Evolutionary conservation across 495 filamentous ascomycete species (phyloP).

Genomic region (Aspergillus kassunensis): DNA sequence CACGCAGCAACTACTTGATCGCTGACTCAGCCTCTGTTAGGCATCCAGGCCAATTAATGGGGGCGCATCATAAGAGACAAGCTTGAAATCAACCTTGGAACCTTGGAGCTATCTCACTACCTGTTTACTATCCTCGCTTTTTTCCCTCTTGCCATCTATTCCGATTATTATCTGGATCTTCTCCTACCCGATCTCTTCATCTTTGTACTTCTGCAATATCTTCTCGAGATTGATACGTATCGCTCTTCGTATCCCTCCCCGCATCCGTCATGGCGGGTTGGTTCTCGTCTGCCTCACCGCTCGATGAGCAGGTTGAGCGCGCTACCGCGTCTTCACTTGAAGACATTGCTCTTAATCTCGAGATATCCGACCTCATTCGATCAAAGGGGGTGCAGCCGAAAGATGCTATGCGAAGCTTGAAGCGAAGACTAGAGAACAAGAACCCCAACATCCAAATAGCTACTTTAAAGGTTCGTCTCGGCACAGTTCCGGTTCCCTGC

Average conservation of each 20-base stretch:
- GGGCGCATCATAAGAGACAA: neutral
- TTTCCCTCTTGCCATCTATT: neutral
- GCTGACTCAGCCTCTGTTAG: slow-evolving; percentile 9
- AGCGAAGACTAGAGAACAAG: slow-evolving; percentile 87
- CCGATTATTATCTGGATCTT: neutral
- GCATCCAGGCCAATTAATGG: slow-evolving; percentile 6
- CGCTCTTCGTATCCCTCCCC: slow-evolving; percentile 3
- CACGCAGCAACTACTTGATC: slow-evolving; percentile 2
- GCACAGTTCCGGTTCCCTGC: neutral
- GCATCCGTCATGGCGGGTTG: slow-evolving; percentile 73
- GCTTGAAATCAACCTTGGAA: slow-evolving; percentile 6
- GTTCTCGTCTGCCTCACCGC: slow-evolving; percentile 81
- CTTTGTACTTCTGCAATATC: no score
- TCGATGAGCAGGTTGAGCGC: slow-evolving; percentile 95
- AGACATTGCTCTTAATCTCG: slow-evolving; percentile 93
- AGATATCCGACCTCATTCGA: slow-evolving; percentile 93
- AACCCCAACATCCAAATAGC: slow-evolving; percentile 96
- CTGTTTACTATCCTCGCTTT: neutral
- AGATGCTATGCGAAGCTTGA: slow-evolving; percentile 94
- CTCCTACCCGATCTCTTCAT: neutral
- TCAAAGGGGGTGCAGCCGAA: slow-evolving; percentile 96
- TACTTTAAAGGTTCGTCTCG: slow-evolving; percentile 69
- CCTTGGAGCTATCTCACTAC: neutral
- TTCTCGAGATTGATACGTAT: no score
- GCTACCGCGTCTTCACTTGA: slow-evolving; percentile 94